These are phyloP conservation scores for Acacia pycnantha DNA, from an alignment of 331 rosid species.

Conservation along the genomic window DNA sequence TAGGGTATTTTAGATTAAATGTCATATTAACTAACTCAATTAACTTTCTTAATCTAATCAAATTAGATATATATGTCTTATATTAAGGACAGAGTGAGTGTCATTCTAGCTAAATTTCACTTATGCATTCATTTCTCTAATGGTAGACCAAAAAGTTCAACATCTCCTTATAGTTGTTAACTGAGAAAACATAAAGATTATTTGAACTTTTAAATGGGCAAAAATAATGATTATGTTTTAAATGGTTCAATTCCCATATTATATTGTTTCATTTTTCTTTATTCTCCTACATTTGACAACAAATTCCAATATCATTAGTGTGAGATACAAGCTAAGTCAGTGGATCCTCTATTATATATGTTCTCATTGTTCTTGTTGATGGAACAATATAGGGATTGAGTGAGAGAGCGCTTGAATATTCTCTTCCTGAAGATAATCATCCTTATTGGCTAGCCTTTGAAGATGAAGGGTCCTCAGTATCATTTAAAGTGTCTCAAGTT, in stretches of 20 bases:
- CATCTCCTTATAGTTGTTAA: neutral
- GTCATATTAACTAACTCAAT: too few species aligned
- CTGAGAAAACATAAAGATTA: too few species aligned
- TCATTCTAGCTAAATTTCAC: neutral
- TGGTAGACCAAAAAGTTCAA: neutral
- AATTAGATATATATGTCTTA: too few species aligned
- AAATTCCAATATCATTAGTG: neutral
- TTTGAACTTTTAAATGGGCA: neutral
- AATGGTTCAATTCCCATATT: neutral
- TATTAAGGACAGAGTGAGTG: fast-evolving
- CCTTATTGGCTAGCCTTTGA: conserved; percentile 31
- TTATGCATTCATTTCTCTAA: too few species aligned
- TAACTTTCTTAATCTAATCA: too few species aligned
- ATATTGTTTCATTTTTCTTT: neutral
- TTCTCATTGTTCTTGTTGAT: neutral
- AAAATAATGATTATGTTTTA: neutral
- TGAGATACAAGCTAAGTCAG: neutral
- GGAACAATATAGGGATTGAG: conserved; percentile 24
- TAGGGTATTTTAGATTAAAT: too few species aligned
- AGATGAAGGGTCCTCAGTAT: conserved; percentile 21
- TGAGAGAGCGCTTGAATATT: neutral
- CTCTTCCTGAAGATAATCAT: conserved; percentile 14
- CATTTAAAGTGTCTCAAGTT: conserved; percentile 21
- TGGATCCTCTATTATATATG: neutral
- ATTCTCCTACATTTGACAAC: neutral